A percentile compares a stretch with the other conserved stretches of the same genome.
These are phyloP conservation scores for Heliosperma pusillum DNA, from an alignment of 148 eudicot genomes.

Conservation along the genomic window DNA sequence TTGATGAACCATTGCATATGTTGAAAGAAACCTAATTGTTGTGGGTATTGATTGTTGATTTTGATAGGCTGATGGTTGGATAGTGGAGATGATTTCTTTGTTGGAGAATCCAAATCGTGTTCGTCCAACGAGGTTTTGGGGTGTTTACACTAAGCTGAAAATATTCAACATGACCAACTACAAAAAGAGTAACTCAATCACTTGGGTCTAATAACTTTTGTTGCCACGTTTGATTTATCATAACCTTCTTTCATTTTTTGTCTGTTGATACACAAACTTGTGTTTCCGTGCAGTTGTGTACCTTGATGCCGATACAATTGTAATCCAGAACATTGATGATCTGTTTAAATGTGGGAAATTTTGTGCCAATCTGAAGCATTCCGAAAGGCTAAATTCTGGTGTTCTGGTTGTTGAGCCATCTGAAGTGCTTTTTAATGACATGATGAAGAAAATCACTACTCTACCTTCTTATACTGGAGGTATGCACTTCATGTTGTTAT, in stretches of 20 bases:
- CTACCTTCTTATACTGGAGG: constrained; percentile 96
- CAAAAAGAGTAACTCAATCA: constrained; percentile 58
- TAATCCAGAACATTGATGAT: constrained; percentile 79
- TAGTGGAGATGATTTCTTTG: constrained; percentile 71
- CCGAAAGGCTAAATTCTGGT: constrained; percentile 97
- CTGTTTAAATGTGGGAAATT: constrained; percentile 87
- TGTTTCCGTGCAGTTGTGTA: constrained; percentile 70
- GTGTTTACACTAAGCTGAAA: constrained; percentile 94
- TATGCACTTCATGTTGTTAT: constrained; percentile 22
- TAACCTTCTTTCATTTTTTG: neutral
- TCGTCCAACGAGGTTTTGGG: constrained; percentile 93
- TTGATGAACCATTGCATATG: neutral
- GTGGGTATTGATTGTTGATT: constrained; percentile 15
- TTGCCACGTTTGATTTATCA: neutral
- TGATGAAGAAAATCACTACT: constrained; percentile 70
- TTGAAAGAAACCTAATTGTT: neutral
- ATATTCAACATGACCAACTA: constrained; percentile 90
- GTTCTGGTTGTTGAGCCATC: constrained; percentile 98
- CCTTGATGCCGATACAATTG: constrained; percentile 99
- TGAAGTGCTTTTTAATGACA: constrained; percentile 68
- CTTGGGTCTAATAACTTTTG: constrained; percentile 9
- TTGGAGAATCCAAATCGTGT: constrained; percentile 82
- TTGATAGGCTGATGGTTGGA: constrained; percentile 95
- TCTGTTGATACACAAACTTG: neutral
- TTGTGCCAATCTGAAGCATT: constrained; percentile 97